Percentiles rank a stretch among this genome's conserved stretches.
Evolutionary conservation across 2,329 filamentous ascomycete species (phyloP).

Genomic region (Fusarium buharicum): DNA sequence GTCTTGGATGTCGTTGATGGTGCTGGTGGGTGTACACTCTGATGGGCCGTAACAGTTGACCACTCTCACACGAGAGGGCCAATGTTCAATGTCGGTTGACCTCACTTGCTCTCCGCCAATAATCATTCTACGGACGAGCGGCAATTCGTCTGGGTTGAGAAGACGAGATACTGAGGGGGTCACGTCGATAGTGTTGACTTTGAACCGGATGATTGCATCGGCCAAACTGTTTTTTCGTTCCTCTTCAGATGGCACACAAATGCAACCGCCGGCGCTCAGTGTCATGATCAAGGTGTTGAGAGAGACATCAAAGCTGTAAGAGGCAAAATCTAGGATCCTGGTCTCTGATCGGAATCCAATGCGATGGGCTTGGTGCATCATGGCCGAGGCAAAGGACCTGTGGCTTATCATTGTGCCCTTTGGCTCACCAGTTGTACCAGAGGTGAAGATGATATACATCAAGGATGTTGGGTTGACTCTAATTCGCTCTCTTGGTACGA

Average conservation of each 20-base stretch:
- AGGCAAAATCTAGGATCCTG: slow-evolving; percentile 41
- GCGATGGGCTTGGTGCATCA: background rate
- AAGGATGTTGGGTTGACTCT: background rate
- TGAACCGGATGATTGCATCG: background rate
- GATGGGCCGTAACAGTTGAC: slow-evolving; percentile 16
- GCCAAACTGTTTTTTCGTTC: slow-evolving; percentile 41
- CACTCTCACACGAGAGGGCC: background rate
- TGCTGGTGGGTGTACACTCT: slow-evolving; percentile 10
- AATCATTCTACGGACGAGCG: slow-evolving; percentile 1
- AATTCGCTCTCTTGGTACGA: background rate
- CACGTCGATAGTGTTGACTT: slow-evolving; percentile 16
- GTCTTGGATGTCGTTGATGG: slow-evolving; percentile 2
- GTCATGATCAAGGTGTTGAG: slow-evolving; percentile 51
- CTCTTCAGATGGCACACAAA: slow-evolving; percentile 54
- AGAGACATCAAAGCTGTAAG: slow-evolving; percentile 54
- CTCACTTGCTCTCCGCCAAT: slow-evolving; percentile 8
- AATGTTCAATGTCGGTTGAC: slow-evolving; percentile 5
- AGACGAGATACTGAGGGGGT: slow-evolving; percentile 14
- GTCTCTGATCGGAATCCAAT: slow-evolving; percentile 2
- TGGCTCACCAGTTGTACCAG: slow-evolving; percentile 2
- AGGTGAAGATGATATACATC: slow-evolving; percentile 1
- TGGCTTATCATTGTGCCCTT: slow-evolving; percentile 5
- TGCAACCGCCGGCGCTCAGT: slow-evolving; percentile 51
- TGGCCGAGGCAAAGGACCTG: background rate
- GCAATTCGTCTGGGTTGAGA: slow-evolving; percentile 5